Evolutionary conservation across 2,329 filamentous ascomycete species (phyloP).

Genomic region (Ascochyta pisi): DNA sequence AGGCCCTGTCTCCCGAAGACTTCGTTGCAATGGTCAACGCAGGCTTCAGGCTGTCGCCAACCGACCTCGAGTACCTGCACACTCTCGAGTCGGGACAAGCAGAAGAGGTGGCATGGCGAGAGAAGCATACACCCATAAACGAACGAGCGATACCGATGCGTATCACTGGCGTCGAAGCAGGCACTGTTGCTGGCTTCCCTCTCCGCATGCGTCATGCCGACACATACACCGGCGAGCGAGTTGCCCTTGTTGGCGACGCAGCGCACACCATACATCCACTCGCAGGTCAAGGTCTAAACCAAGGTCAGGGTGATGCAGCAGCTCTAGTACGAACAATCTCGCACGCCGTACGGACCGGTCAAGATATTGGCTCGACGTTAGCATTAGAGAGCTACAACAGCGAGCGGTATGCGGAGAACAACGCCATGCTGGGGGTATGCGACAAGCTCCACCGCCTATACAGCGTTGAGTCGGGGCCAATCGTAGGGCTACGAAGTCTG

Average conservation of each 20-base stretch:
- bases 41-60: conserved; percentile 80
- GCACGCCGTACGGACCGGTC: conserved; percentile 79
- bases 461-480: conserved; percentile 76
- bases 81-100: conserved; percentile 59
- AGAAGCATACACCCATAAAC: conserved; percentile 69
- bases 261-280: conserved; percentile 95
- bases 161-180: conserved; percentile 75
- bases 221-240: conserved; percentile 87
- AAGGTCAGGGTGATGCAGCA: conserved; percentile 87
- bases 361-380: conserved; percentile 82
- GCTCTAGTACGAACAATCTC: conserved; percentile 77
- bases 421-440: conserved; percentile 75
- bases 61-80: conserved; percentile 86
- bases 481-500: conserved; percentile 79
- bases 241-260: conserved; percentile 91
- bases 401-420: conserved; percentile 84
- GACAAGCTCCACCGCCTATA: conserved; percentile 96
- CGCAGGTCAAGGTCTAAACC: conserved; percentile 92
- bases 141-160: conserved; percentile 64
- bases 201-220: conserved; percentile 92
- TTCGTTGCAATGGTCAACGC: conserved; percentile 92
- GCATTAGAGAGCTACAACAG: conserved; percentile 81
- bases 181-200: conserved; percentile 86
- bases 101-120: conserved; percentile 85
- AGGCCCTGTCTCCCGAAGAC: conserved; percentile 73